Base-by-base conservation (phyloP, 768 basidiomycete genomes). In the Serendipita sp. region DNA sequence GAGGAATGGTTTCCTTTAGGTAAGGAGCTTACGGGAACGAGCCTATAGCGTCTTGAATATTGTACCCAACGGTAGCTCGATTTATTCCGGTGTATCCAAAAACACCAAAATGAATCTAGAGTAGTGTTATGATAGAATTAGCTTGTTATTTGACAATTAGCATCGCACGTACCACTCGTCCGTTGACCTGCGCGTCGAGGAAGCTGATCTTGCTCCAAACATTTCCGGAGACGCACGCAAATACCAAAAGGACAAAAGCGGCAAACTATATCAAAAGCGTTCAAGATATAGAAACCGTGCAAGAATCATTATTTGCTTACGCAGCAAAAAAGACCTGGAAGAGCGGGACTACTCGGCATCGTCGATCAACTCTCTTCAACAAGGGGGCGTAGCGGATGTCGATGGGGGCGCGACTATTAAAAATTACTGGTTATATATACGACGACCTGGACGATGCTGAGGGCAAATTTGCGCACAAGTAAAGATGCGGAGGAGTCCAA, bases 61-160 rank as follows among this genome's bases (percentile, higher is more conserved):
- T 66, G 64, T 88, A 92, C 17, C 90, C 90, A 61, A 91, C 72
- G 20, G 70, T 68, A 2, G 72, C 69, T 20, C 69, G 20, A 17
- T n/a, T 51, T 17, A 79, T 80, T 17, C 83, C 85, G 14, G 86
- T 86, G 72, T 77, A 82, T 2, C 89, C 89, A 69, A 89, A 88
- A n/a, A 85, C 80, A 67, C 90, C 90, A 67, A 84, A 90, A 64
- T 77, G 77, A 63, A 74, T 75, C 34, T 38, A 38, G 34, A 14
- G 14, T 38, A 38, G 5, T 14, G 14, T 5, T 5, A 14, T 14
- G 34, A n/a, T 38, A 14, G 34, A 14, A 7, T 38, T 38, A 38
- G 14, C 34, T 5, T 5, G 34, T 38, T 5, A 38, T 5, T 38
- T 5, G 34, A 14, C 5, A 7, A 14, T 38, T 14, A 38, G 5